Evolutionary conservation across 2,329 filamentous ascomycete genomes (phyloP).

Genomic region (Cryoendolithus antarcticus): DNA sequence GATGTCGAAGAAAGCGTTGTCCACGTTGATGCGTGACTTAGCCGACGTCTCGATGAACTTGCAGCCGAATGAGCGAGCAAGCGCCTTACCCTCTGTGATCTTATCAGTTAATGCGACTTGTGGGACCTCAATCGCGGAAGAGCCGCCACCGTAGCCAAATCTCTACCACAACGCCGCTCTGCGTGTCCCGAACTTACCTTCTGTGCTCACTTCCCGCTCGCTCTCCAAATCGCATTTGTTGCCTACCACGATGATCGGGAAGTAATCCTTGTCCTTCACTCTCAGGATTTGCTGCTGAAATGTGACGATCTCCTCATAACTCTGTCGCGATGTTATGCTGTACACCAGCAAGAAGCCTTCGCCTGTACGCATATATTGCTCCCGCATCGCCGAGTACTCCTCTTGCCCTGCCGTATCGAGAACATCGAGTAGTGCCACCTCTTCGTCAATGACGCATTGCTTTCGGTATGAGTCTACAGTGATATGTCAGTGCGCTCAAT

Average conservation of each 20-base stretch:
- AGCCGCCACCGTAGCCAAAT: too few species aligned
- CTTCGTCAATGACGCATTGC: constrained; percentile 97
- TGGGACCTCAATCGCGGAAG: too few species aligned
- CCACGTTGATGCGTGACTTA: constrained; percentile 95
- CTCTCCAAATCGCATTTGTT: constrained; percentile 98
- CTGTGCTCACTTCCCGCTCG: constrained; percentile 80
- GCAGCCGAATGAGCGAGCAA: constrained; percentile 82
- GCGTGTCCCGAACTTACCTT: constrained; percentile 51
- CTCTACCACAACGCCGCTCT: too few species aligned
- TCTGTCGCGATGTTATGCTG: constrained; percentile 94
- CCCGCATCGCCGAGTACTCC: constrained; percentile 98
- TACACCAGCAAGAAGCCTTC: constrained; percentile 97
- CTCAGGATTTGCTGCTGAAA: constrained; percentile 98
- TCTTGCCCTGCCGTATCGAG: constrained; percentile 97
- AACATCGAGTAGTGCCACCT: constrained; percentile 93
- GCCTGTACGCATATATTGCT: constrained; percentile 99
- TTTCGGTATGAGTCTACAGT: constrained; percentile 91
- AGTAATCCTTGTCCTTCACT: constrained; percentile 99
- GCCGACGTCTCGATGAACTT: constrained; percentile 99
- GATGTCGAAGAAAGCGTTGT: constrained; percentile 97
- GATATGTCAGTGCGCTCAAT: constrained; percentile 11
- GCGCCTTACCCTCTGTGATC: constrained; percentile 66
- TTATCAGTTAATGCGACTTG: constrained; percentile 5
- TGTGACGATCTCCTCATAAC: constrained; percentile 95
- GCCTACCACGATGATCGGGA: constrained; percentile 96